These are phyloP conservation scores for Ophiocordyceps sinensis DNA, from an alignment of 2,329 filamentous ascomycete species.

Conservation along the genomic window DNA sequence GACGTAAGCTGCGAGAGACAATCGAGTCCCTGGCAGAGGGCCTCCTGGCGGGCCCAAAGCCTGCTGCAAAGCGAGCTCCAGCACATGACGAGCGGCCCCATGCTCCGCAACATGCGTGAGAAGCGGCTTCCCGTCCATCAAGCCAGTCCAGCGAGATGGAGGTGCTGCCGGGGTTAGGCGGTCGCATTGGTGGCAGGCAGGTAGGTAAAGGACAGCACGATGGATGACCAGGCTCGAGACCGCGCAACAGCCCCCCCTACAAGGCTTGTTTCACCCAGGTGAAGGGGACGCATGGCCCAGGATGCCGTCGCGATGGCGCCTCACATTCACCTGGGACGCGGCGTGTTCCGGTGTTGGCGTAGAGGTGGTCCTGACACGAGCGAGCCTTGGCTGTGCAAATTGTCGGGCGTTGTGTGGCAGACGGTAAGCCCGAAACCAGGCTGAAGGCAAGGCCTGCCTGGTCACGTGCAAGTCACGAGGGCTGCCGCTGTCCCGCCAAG, in stretches of 20 bases:
- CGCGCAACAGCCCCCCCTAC: background rate
- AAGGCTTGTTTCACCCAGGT: background rate
- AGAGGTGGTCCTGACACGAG: background rate
- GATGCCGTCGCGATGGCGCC: background rate
- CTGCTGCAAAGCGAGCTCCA: too few relatives aligned
- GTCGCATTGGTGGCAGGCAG: background rate
- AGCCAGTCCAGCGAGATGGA: background rate
- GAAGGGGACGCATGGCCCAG: background rate
- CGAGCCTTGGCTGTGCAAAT: background rate
- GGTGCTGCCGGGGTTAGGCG: background rate
- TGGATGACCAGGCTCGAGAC: background rate
- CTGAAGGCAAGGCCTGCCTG: background rate
- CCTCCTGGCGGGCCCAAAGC: too few relatives aligned
- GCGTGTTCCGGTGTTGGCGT: background rate
- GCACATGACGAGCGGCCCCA: too few relatives aligned
- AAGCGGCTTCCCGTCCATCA: too few relatives aligned
- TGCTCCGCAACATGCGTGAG: too few relatives aligned
- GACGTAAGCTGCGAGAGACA: too few relatives aligned
- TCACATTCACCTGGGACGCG: background rate
- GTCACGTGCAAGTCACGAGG: background rate
- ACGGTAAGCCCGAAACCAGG: background rate
- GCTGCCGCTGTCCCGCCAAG: background rate
- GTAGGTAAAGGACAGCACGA: background rate
- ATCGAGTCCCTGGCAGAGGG: too few relatives aligned
- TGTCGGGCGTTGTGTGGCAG: slow-evolving; percentile 1